These are phyloP conservation scores for Solanum megistacrolobum DNA, from an alignment of 257 asterid genomes.

Conservation along the genomic window DNA sequence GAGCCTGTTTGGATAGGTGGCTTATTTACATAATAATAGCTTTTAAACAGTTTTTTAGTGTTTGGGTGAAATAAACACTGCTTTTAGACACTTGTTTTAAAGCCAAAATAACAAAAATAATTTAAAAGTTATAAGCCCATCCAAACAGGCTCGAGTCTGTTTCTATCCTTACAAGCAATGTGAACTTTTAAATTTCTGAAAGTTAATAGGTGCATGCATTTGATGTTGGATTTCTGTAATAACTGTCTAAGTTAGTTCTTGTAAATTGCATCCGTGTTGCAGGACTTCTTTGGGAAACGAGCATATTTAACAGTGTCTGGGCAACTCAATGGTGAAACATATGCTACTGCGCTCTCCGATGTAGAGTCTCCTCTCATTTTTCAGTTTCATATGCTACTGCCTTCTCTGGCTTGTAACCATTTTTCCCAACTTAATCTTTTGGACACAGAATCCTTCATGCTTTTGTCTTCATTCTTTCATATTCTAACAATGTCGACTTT, in stretches of 20 bases:
- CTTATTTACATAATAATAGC: background rate
- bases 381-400: background rate
- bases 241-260: background rate
- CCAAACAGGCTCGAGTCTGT: background rate
- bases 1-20: background rate
- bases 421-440: background rate
- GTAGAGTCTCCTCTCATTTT: constrained; percentile 29
- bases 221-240: background rate
- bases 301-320: constrained; percentile 97
- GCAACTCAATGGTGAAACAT: constrained; percentile 95
- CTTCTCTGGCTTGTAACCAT: constrained; percentile 2
- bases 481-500: constrained; percentile 2
- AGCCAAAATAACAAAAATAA: background rate
- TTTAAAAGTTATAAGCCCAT: background rate
- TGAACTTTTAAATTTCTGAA: background rate
- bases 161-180: background rate
- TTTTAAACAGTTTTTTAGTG: background rate
- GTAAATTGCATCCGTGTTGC: constrained; percentile 16
- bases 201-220: background rate
- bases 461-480: background rate
- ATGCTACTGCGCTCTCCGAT: constrained; percentile 94
- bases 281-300: constrained; percentile 96
- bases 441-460: background rate
- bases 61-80: background rate
- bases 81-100: background rate